A percentile compares a stretch with the other conserved stretches of the same genome.
phyloP scores from a whole-genome alignment of 2,329 filamentous ascomycete species.

The Colletotrichum musicola region DNA sequence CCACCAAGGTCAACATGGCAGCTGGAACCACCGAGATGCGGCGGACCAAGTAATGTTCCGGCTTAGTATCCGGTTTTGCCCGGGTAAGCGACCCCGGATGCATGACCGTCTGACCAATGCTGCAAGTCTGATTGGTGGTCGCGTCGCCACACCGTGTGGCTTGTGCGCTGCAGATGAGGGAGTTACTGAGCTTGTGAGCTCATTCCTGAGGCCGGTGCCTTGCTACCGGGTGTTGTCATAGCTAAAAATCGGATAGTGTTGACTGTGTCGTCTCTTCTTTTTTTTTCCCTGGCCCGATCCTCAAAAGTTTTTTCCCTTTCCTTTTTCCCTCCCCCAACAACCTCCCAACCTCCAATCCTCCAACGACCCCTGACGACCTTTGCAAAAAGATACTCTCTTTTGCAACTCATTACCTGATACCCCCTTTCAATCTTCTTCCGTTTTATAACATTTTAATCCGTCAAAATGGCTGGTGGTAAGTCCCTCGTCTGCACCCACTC shows the following conservation, averaged over 20 bases:
- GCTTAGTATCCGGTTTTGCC: conserved; percentile 38
- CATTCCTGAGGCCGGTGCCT: conserved; percentile 42
- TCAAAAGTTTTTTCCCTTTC: conserved; percentile 41
- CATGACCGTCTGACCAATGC: conserved; percentile 37
- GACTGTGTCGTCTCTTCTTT: conserved; percentile 44
- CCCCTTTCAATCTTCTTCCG: conserved; percentile 36
- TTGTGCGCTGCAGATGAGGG: conserved; percentile 37
- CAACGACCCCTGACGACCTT: conserved; percentile 36
- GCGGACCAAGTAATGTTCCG: conserved; percentile 37
- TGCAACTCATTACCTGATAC: conserved; percentile 43
- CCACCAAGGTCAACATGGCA: conserved; percentile 11
- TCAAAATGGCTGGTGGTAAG: conserved; percentile 62
- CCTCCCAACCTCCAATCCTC: conserved; percentile 18
- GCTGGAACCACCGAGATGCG: conserved; percentile 25
- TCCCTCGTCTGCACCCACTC: conserved; percentile 38
- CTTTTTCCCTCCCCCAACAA: conserved; percentile 11
- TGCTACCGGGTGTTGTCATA: conserved; percentile 53
- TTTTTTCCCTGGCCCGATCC: conserved; percentile 42
- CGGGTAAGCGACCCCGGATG: conserved; percentile 30
- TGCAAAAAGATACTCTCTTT: conserved; percentile 40
- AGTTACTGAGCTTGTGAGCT: conserved; percentile 43
- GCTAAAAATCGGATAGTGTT: conserved; percentile 53
- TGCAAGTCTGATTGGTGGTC: conserved; percentile 52
- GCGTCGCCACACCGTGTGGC: conserved; percentile 49
- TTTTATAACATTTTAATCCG: conserved; percentile 38